Percentiles rank a stretch among this genome's conserved stretches.
Conservation (phyloP, 805 yeast species). For the Spathaspora arborariae region DNA sequence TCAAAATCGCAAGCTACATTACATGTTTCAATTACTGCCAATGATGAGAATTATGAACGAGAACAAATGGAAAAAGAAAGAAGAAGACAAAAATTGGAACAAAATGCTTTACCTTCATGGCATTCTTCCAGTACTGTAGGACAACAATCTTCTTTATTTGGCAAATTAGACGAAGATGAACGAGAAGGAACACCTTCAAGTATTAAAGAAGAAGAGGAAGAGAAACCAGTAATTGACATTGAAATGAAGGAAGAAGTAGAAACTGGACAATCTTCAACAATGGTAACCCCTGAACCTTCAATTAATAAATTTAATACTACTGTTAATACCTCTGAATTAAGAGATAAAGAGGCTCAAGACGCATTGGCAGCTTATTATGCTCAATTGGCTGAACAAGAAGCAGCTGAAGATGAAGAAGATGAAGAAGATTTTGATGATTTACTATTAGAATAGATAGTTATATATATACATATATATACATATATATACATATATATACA, state of each 20-base stretch:
- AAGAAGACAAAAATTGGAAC: slow-evolving; percentile 70
- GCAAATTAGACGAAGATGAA: slow-evolving; percentile 52
- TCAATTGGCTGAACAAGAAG: slow-evolving; percentile 66
- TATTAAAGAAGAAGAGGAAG: slow-evolving; percentile 14
- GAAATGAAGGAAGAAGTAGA: slow-evolving; percentile 4
- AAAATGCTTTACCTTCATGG: slow-evolving; percentile 97
- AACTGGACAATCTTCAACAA: slow-evolving; percentile 6
- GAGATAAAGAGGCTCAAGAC: slow-evolving; percentile 66
- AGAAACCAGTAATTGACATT: slow-evolving; percentile 5
- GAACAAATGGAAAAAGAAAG: slow-evolving; percentile 64
- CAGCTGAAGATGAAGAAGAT: slow-evolving; percentile 39
- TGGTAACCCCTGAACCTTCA: slow-evolving; percentile 11
- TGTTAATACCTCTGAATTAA: slow-evolving; percentile 33
- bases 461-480: not conserved
- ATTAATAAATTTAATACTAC: slow-evolving; percentile 11
- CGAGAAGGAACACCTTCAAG: slow-evolving; percentile 17
- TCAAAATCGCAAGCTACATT: slow-evolving; percentile 77
- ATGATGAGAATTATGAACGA: slow-evolving; percentile 69
- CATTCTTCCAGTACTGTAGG: slow-evolving; percentile 90
- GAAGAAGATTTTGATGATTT: slow-evolving; percentile 30
- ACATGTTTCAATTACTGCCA: slow-evolving; percentile 85
- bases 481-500: not conserved
- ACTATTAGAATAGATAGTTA: slow-evolving; percentile 1
- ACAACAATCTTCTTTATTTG: slow-evolving; percentile 42
- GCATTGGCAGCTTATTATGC: slow-evolving; percentile 69